Evolutionary conservation across 495 filamentous ascomycete species (phyloP), one percentile per base, ranked within the genome.

Genomic region (Polyplosphaeria fusca): DNA sequence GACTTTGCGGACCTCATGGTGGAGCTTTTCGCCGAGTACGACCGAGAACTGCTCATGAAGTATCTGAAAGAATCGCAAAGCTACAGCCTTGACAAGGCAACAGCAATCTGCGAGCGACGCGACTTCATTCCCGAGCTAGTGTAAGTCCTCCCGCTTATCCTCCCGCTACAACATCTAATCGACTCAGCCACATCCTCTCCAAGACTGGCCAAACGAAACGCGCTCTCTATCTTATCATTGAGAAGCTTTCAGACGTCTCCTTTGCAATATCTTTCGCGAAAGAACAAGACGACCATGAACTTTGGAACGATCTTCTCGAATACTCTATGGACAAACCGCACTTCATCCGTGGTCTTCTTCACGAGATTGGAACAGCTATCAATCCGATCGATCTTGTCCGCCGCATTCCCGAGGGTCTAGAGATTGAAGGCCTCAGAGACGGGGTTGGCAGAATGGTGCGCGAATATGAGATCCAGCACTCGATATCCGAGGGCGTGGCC

Each of bases 321-420:
- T 96, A 96, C 73, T 86, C 83, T 20, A 97, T 98, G 94, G 89
- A 95, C 70, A 95, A 95, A 61, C 93, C 93, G 0, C 80, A 80
- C 13, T 98, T 98, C 73, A 96, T 98, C 52, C 84, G 89, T 16
- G 94, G 88, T 2, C 75, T 98, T 5, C 81, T 98, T 1, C 89
- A 96, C 59, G 89, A 96, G 70, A 91, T 94, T 4, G 93, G 94
- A 12, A 96, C 91, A 3, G 81, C 88, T 3, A 91, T 97, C 47
- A 83, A 96, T 62, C 92, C 92, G 0, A 86, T 96, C 55, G 87
- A 85, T 7, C 80, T 98, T 5, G 90, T 98, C 5, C 79, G 88
- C 11, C 83, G 91, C 0, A 97, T 98, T 42, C 93, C 93, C 0
- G 87, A 89, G 65, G 91, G 93, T 0, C 72, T 97, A 1, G 87